Evolutionary conservation across 163 green algal genomes (phyloP), one percentile per base, ranked within the genome.

Genomic region (Coccomyxa subellipsoidea): DNA sequence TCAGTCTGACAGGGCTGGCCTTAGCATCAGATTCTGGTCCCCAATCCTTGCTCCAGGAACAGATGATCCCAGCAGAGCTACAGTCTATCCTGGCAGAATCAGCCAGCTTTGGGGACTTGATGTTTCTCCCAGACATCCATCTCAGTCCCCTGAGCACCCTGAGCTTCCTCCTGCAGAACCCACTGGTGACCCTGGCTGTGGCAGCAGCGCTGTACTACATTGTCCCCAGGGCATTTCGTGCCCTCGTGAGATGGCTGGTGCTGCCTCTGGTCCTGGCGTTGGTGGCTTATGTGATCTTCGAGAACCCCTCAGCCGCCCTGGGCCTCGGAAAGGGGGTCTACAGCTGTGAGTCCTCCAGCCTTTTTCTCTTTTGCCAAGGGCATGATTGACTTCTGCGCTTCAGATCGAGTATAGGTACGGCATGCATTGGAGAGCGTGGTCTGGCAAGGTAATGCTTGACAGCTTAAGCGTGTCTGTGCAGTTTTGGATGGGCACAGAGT

Each of bases 121-220:
- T 8, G 21, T 34, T 73, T 18, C 66, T 73, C 10, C 66, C 66
- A 23, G 18, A 8, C n/a, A 36, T 73, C 21, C 27, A 73, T 34
- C 10, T 32, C 8, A 32, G 2, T 8, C 66, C 66, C 27, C n/a
- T 73, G 29, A 8, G n/a, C 29, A 8, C 77, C 18, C 70, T 84
- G 53, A 29, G 29, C 10, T 84, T 81, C 70, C 54, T 84, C 27
- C 37, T 84, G 7, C 37, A 84, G 72, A 69, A 84, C 38, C 81
- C 81, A n/a, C 69, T 84, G 31, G 37, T 84, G 10, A 78, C 54
- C 5, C 37, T 84, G 10, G 81, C 35, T 21, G 15, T 81, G 18
- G 81, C 81, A 15, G 36, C 76, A 0, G 75, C 54, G n/a, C 21
- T 78, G 27, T 79, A 81, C 37, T 75, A 69, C 8, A 70, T 78